Base-by-base conservation (phyloP, 208 protist genomes). In the Angomonas ambiguus region DNA sequence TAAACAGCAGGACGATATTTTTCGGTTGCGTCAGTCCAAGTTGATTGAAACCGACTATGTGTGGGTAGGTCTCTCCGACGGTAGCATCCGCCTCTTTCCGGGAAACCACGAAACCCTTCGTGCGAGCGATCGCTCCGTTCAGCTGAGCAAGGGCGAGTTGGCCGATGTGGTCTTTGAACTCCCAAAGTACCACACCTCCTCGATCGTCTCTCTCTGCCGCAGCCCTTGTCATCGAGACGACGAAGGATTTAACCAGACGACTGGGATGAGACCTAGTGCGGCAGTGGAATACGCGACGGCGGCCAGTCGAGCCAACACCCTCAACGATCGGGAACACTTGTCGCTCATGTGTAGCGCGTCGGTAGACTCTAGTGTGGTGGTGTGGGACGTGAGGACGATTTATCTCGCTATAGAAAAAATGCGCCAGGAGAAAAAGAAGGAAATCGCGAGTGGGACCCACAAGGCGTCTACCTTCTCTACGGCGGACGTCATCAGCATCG, bases 21-120 rank as follows among this genome's bases (percentile, higher is more conserved):
- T 93, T 5, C 76, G 68, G 0, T 62, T 96, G 1, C 81, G 86
- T 48, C 69, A 79, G 8, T 35, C 71, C 0, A 76, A 82, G 31
- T 80, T 93, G 8, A 71, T 91, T 25, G 72, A 83, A 31, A 92
- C 90, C 1, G 90, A 96, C 71, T 96, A 91, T 65, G 85, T 96
- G 20, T 96, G 90, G 90, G 82, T 91, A 16, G 90, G 90, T 30
- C 83, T 93, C 41, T 65, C 75, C n/a, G 90, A 96, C 61, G 90
- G 90, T 27, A 69, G 80, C 25, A 79, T 96, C n/a, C 85, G 90
- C 0, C 73, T 96, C 2, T 67, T 96, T 42, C 87, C 85, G 2
- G 80, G 85, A 8, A 71, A 87, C 64, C 67, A 67, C 34, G 63
- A 80, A 25, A 65, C 72, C 32, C 64, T 92, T 55, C 78, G 77